phyloP scores from a whole-genome alignment of 352 stramenopile genomes.

The Phytophthora pini region DNA sequence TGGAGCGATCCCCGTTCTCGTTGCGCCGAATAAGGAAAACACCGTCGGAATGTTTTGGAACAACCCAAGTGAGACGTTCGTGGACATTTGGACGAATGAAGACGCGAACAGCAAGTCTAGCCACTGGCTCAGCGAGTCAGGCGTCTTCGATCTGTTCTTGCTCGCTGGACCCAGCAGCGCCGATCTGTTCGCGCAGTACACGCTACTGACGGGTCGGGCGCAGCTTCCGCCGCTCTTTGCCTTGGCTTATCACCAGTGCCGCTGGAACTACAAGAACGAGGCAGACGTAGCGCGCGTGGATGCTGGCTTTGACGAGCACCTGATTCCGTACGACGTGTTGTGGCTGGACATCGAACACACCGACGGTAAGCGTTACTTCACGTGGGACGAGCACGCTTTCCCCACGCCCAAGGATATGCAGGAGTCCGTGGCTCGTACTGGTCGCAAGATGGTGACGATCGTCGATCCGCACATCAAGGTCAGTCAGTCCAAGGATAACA shows the following conservation, averaged over 20 bases:
- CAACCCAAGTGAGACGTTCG: constrained; percentile 99
- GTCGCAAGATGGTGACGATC: constrained; percentile 99
- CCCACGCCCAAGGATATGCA: constrained; percentile 96
- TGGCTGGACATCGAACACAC: constrained; percentile 99
- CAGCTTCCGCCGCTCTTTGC: constrained; percentile 96
- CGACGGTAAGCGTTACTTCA: constrained; percentile 98
- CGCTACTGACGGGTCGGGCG: constrained; percentile 91
- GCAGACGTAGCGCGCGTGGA: constrained; percentile 92
- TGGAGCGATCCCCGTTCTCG: constrained; percentile 83
- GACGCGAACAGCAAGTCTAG: constrained; percentile 56
- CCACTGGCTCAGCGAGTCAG: constrained; percentile 96
- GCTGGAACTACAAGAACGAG: constrained; percentile 99
- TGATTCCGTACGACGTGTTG: constrained; percentile 99
- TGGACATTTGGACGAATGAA: constrained; percentile 93
- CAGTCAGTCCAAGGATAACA: constrained; percentile 81
- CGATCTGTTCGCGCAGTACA: constrained; percentile 93
- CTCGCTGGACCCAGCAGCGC: constrained; percentile 89
- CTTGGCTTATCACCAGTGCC: constrained; percentile 98
- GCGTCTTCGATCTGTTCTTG: constrained; percentile 97
- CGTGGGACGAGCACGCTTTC: constrained; percentile 97
- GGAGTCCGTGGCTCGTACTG: constrained; percentile 87
- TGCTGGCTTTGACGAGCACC: constrained; percentile 94
- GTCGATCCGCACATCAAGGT: constrained; percentile 99
- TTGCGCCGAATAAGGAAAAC: constrained; percentile 65
- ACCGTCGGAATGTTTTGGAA: constrained; percentile 98